Conservation (phyloP, 139 green algal species). For the Gonium pectorale region DNA sequence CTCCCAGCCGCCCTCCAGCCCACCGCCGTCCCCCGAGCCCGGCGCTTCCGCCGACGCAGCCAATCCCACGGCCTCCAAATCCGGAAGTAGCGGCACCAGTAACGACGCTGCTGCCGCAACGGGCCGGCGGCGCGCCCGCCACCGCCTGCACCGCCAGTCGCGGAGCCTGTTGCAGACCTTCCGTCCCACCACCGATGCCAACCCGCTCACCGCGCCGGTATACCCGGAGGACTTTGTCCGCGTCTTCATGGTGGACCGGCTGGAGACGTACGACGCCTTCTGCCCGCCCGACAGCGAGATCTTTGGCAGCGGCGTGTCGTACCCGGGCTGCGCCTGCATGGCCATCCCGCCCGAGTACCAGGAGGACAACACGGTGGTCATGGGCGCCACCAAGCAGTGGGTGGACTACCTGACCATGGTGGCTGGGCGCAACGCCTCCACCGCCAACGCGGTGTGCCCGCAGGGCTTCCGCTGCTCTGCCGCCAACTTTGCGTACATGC, state of each 20-base stretch:
- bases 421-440: neutral
- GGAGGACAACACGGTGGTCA: neutral
- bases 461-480: conserved; percentile 28
- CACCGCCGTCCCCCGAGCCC: too few species aligned
- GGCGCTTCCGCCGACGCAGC: too few species aligned
- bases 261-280: conserved; percentile 2
- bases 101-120: too few species aligned
- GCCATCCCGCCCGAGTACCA: conserved; percentile 27
- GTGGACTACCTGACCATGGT: neutral
- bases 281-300: neutral
- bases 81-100: too few species aligned
- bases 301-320: neutral
- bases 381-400: neutral
- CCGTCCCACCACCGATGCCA: neutral
- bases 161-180: neutral
- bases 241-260: neutral
- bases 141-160: neutral
- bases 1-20: neutral
- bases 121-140: neutral
- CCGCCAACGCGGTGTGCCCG: neutral
- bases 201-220: neutral
- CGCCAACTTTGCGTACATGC: neutral
- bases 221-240: conserved; percentile 20
- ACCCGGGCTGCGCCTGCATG: conserved; percentile 26
- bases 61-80: too few species aligned